These are phyloP conservation scores for Penicillium turbatum DNA, from an alignment of 495 filamentous ascomycete genomes.

Conservation along the genomic window DNA sequence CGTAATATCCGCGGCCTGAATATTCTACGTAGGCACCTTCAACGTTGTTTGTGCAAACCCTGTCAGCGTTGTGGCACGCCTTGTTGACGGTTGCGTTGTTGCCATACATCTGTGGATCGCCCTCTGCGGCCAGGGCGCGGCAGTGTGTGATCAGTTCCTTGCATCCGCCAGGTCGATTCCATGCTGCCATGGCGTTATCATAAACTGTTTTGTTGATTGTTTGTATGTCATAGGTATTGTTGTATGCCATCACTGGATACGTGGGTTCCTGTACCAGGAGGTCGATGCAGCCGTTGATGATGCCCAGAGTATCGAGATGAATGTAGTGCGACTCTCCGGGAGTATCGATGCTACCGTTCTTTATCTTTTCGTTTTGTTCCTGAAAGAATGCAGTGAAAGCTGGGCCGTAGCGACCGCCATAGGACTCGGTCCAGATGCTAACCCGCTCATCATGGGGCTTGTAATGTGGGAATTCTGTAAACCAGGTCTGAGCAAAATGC, in stretches of 20 bases:
- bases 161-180: slow-evolving; percentile 54
- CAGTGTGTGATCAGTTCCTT: slow-evolving; percentile 54
- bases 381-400: slow-evolving; percentile 62
- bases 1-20: slow-evolving; percentile 54
- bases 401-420: slow-evolving; percentile 66
- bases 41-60: slow-evolving; percentile 35
- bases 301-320: slow-evolving; percentile 46
- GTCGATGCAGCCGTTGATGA: slow-evolving; percentile 76
- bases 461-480: slow-evolving; percentile 52
- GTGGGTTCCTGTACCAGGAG: slow-evolving; percentile 60
- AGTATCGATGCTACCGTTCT: slow-evolving; percentile 30
- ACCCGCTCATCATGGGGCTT: slow-evolving; percentile 53
- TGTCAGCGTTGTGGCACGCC: slow-evolving; percentile 35
- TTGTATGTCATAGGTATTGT: slow-evolving; percentile 72
- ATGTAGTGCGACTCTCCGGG: slow-evolving; percentile 35
- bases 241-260: slow-evolving; percentile 64
- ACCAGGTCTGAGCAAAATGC: slow-evolving; percentile 57
- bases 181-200: slow-evolving; percentile 43
- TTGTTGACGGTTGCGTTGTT: slow-evolving; percentile 42
- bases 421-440: slow-evolving; percentile 54
- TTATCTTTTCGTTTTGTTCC: slow-evolving; percentile 56
- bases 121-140: slow-evolving; percentile 30
- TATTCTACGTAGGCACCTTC: slow-evolving; percentile 33
- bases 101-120: slow-evolving; percentile 44
- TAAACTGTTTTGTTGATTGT: slow-evolving; percentile 56